phyloP scores from a whole-genome alignment of 1,284 basidiomycete species.

The Boletus coffeatus region DNA sequence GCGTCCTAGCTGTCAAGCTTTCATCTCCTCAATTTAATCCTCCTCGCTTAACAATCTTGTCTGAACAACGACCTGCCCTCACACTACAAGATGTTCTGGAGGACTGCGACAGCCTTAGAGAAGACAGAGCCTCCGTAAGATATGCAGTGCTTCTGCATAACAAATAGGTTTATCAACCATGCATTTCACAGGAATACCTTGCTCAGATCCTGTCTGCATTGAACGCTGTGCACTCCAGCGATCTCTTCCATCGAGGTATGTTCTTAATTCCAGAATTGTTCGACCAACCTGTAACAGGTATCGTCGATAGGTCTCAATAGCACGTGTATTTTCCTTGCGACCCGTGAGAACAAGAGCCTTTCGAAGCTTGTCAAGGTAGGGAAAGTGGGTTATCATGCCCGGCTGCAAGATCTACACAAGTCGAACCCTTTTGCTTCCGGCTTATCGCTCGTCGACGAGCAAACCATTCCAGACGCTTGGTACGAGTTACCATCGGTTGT shows the following conservation, averaged over 20 bases:
- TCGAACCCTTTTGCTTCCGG: constrained; percentile 63
- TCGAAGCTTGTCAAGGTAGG: constrained; percentile 63
- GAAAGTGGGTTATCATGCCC: constrained; percentile 56
- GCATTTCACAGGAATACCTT: constrained; percentile 54
- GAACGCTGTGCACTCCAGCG: constrained; percentile 54
- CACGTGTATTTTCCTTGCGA: constrained; percentile 53
- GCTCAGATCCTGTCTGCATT: constrained; percentile 63
- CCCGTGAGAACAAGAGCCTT: constrained; percentile 41
- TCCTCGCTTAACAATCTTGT: constrained; percentile 55
- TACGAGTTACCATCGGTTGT: constrained; percentile 18
- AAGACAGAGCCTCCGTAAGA: constrained; percentile 57
- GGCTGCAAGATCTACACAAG: constrained; percentile 63
- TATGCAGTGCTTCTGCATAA: constrained; percentile 11
- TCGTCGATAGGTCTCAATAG: constrained; percentile 44
- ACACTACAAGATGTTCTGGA: constrained; percentile 64
- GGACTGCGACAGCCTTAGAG: constrained; percentile 59
- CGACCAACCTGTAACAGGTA: not conserved
- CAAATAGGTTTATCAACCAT: not conserved
- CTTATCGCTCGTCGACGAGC: constrained; percentile 35
- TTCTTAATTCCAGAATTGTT: not conserved
- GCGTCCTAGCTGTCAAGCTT: constrained; percentile 61
- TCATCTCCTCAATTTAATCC: constrained; percentile 43
- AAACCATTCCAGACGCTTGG: constrained; percentile 56
- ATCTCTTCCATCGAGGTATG: constrained; percentile 61
- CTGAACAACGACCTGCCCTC: constrained; percentile 58